phyloP scores from a whole-genome alignment of 2,329 filamentous ascomycete species.

The Macrophomina tecta region DNA sequence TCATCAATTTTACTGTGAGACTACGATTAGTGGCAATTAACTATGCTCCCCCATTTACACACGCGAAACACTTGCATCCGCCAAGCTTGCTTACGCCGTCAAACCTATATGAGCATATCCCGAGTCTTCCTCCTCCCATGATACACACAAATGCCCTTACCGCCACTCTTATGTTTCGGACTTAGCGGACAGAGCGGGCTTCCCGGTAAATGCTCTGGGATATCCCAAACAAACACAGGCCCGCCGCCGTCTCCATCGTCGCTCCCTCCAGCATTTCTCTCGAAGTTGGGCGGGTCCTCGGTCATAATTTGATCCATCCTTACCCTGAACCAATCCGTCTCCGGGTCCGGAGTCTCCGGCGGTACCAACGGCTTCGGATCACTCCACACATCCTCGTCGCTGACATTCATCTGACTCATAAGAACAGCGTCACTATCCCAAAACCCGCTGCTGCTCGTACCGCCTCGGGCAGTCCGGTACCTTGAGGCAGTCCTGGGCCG shows the following conservation, averaged over 20 bases:
- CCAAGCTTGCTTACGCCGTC: too few relatives aligned
- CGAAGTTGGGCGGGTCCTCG: not conserved
- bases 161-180: conserved; percentile 45
- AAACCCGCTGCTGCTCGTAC: conserved; percentile 29
- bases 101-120: not conserved
- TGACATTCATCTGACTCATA: conserved; percentile 37
- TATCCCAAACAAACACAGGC: conserved; percentile 46
- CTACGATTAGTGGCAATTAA: too few relatives aligned
- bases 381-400: not conserved
- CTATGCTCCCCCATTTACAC: too few relatives aligned
- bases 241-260: conserved; percentile 26
- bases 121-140: conserved; percentile 42
- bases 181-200: conserved; percentile 53
- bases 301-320: conserved; percentile 15
- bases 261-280: not conserved
- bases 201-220: conserved; percentile 52
- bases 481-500: not conserved
- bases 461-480: too few relatives aligned
- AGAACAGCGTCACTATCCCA: conserved; percentile 46
- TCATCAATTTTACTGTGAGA: too few relatives aligned
- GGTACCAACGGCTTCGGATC: not conserved
- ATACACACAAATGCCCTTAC: conserved; percentile 49
- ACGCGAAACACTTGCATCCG: too few relatives aligned
- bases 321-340: conserved; percentile 28
- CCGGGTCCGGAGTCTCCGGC: not conserved